These are phyloP conservation scores for Ophiocordyceps polyrhachis-furcata DNA, from an alignment of 2,329 filamentous ascomycete genomes.

Conservation along the genomic window DNA sequence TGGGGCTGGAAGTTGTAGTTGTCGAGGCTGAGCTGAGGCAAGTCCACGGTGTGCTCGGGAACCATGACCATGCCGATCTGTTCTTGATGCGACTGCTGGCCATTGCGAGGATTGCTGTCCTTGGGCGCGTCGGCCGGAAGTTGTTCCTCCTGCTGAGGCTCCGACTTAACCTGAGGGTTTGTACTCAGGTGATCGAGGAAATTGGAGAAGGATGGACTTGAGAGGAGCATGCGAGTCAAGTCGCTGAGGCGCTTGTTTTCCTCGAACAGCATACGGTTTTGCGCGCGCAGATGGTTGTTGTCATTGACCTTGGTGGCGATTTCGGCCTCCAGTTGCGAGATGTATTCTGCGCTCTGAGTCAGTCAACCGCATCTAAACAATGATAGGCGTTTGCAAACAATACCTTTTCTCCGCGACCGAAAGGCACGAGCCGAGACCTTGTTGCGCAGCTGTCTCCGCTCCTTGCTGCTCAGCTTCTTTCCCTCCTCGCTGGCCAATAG, in stretches of 20 bases:
- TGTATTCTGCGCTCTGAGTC: conserved; percentile 58
- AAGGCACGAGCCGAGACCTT: conserved; percentile 97
- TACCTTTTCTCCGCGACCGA: conserved; percentile 95
- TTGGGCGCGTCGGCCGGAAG: conserved; percentile 38
- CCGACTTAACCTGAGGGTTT: conserved; percentile 27
- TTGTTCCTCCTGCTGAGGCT: conserved; percentile 19
- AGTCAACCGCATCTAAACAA: too few relatives aligned
- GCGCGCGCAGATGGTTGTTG: conserved; percentile 57
- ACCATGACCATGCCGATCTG: conserved; percentile 71
- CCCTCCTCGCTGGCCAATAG: conserved; percentile 91
- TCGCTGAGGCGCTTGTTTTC: conserved; percentile 70
- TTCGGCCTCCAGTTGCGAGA: conserved; percentile 80
- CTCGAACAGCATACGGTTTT: conserved; percentile 67
- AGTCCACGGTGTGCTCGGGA: conserved; percentile 60
- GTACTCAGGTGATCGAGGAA: conserved; percentile 55
- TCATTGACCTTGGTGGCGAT: conserved; percentile 71
- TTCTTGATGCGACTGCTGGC: conserved; percentile 36
- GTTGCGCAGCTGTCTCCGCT: conserved; percentile 91
- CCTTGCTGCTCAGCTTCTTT: conserved; percentile 98
- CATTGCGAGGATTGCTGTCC: conserved; percentile 43
- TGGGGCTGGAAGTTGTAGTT: conserved; percentile 46
- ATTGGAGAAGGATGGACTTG: conserved; percentile 64
- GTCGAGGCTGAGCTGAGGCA: conserved; percentile 49
- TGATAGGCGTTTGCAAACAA: too few relatives aligned
- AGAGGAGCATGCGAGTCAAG: conserved; percentile 63